Evolutionary conservation across 208 protist genomes (phyloP), one percentile per base, ranked within the genome.

Genomic region (Novymonas esmeraldas): DNA sequence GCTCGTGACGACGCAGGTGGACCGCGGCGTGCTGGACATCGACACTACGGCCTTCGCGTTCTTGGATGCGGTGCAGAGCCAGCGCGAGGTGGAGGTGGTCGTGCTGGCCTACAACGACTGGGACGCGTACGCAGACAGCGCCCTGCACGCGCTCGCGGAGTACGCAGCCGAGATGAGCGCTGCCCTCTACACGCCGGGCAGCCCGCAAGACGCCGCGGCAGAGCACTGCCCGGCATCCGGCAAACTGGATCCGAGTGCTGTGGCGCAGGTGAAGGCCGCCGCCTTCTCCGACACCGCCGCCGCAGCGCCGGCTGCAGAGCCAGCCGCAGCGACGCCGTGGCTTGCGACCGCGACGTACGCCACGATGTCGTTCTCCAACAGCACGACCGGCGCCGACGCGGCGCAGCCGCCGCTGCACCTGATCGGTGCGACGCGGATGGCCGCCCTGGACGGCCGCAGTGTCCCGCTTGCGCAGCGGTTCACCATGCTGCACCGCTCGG

Each of bases 21-120:
- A 61, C 26, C 42, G 28, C 29, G 70, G 79, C 11, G 76, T 89
- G 14, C 73, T 83, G 33, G 70, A 83, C 42, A 52, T 83, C 44
- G 83, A 89, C 51, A 13, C 56, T 6, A 26, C 39, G 3, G 71
- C 61, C 28, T 54, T 59, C 20, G 50, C 52, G 20, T 10, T 54
- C 11, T 22, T 68, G 1, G 22, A 45, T 1, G 44, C 41, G 10
- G 16, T 29, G 22, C 31, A 29, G 6, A 16, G 14, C 13, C 10
- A n/a, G 2, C 31, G 20, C 36, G 29, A 61, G 50, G 68, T 78
- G 34, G 83, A 89, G 63, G 59, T 78, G 57, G 68, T 89, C 16
- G 22, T 89, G 52, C 54, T 89, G 7, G 68, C 82, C n/a, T 89
- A 85, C 65, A 82, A 78, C 26, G 79, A 89, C 70, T 85, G 83